A percentile compares a stretch with the other conserved stretches of the same genome.
These are phyloP conservation scores for Gymnopus androsaceus DNA, from an alignment of 1,284 basidiomycete species.

Conservation along the genomic window DNA sequence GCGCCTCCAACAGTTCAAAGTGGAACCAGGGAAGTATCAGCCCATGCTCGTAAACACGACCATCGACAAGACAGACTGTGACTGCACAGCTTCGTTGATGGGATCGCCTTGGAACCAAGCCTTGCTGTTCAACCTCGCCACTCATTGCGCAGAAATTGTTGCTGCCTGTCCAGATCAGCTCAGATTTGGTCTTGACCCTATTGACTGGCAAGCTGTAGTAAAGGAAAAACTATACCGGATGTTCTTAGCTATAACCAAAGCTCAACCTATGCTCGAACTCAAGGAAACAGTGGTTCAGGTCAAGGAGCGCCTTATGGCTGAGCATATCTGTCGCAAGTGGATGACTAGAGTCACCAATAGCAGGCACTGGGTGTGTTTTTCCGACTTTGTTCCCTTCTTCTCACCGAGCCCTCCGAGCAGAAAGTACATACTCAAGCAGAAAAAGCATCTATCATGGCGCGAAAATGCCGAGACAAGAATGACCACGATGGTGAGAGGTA, in stretches of 20 bases:
- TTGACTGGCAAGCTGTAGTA: neutral
- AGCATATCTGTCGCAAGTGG: neutral
- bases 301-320: neutral
- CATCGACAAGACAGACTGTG: neutral
- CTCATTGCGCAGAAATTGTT: neutral
- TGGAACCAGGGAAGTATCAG: neutral
- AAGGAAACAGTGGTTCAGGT: neutral
- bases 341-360: neutral
- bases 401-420: neutral
- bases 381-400: neutral
- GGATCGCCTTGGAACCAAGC: neutral
- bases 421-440: neutral
- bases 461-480: neutral
- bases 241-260: neutral
- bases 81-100: neutral
- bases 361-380: neutral
- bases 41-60: neutral
- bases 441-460: neutral
- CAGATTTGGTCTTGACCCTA: neutral
- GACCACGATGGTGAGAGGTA: neutral
- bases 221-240: neutral
- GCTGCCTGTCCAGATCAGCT: neutral
- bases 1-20: neutral
- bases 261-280: neutral
- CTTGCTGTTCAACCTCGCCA: neutral